Base-by-base conservation (phyloP, 2,329 filamentous ascomycete species). In the Xylariaceae sp. region DNA sequence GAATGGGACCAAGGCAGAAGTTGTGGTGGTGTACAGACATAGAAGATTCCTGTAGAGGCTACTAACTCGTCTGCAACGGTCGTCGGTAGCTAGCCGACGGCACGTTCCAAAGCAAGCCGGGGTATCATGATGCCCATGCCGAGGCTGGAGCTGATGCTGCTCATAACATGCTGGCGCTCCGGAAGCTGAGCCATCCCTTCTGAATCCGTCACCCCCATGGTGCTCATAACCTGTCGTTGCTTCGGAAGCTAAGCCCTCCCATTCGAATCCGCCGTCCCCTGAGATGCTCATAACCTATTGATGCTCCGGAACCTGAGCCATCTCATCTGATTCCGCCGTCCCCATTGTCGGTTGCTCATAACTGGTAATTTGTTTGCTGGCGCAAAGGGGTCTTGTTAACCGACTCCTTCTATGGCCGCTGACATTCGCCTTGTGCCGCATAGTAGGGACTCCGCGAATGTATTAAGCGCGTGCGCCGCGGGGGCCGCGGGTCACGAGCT, bases 371-470 rank as follows among this genome's bases (percentile, higher is more conserved):
- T 39, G 45, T 22, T 38, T 10, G 34, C 22, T 39, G 41, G 40
- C 33, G 28, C 16, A 22, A 43, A 12, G 45, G n/a, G 33, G 11
- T 17, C 14, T 43, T 31, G 12, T 60, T 43, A 60, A 16, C 58
- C 58, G 9, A 60, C 34, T 3, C 58, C 58, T 31, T 33, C 38
- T 11, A 43, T 19, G 33, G 16, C 49, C 31, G 45, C 31, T 14
- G 43, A 51, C 45, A 45, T 56, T 36, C 54, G 53, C 47, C 45
- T 55, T 56, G 40, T 53, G 50, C 54, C 56, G 47, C 52, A 28
- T 31, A 13, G 4, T 38, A 42, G 49, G 53, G 51, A 56, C 50
- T 51, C 49, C 47, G 50, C 53, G 48, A 53, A 58, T 22, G 51
- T 42, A 53, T 31, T 45, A 45, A 9, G 41, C 19, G 36, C 51